Evolutionary conservation across 1,284 basidiomycete genomes (phyloP), one percentile per base, ranked within the genome.

Genomic region (Heterobasidion irregulare): DNA sequence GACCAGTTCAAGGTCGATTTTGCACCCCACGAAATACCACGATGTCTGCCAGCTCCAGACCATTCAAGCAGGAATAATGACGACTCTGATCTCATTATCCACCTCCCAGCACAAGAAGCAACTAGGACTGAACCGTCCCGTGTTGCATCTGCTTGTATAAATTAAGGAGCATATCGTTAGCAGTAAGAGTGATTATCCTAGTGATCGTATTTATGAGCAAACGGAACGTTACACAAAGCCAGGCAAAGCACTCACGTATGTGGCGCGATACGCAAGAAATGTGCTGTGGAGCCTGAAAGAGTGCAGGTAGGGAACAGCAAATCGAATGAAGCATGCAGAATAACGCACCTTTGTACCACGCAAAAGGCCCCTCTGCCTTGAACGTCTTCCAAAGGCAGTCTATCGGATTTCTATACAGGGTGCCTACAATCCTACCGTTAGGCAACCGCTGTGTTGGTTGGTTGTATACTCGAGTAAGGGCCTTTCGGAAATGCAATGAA

Each of bases 301-400:
- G 18, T 19, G 38, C 38, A 38, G 6, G 41, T 45, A 47, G 18
- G 47, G 44, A 52, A 26, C 34, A 10, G 32, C 12, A 16, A 19
- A 13, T 7, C n/a, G 12, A 12, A 6, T 38, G 35, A 41, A 41
- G 51, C 2, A 35, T 16, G 47, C 12, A 47, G n/a, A 1, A 47
- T 32, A 54, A 52, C 68, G 56, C 56, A 82, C 92, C 93, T 76
- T 96, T 96, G 74, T 98, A 97, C 88, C 88, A 91, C 26, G 92
- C 96, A 46, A 84, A 75, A 9, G 95, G 74, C 44, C 96, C 96
- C 72, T 99, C 96, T 0, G 89, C 77, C 67, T 89, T 89, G 61
- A 92, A 81, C 0, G 95, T 99, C 75, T 98, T 96, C 89, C 91
- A 97, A 52, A 99, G 75, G 71, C 95, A 98, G 66, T 98, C 94